A percentile compares a stretch with the other conserved stretches of the same genome.
These are phyloP conservation scores for Collybia mongolica DNA, from an alignment of 768 basidiomycete species.

Conservation along the genomic window DNA sequence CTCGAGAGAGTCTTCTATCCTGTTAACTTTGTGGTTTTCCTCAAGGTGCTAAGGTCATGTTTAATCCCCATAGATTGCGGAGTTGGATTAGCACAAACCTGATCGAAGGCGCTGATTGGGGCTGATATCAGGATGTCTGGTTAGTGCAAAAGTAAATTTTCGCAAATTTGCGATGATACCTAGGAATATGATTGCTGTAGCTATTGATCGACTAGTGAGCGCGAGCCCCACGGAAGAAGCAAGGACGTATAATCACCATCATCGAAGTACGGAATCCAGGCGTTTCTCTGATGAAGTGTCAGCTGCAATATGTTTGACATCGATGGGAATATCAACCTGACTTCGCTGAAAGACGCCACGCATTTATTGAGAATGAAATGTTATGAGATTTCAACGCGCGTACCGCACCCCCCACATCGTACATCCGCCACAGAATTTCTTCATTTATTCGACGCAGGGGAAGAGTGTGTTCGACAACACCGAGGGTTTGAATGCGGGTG, in stretches of 20 bases:
- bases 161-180: constrained; percentile 21
- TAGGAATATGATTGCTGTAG: constrained; percentile 80
- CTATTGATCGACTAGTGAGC: constrained; percentile 28
- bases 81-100: constrained; percentile 39
- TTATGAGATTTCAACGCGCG: constrained; percentile 22
- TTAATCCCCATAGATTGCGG: neutral
- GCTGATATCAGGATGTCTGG: constrained; percentile 30
- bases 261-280: constrained; percentile 84
- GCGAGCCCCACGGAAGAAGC: neutral
- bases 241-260: constrained; percentile 49
- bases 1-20: constrained; percentile 79
- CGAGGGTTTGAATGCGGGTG: constrained; percentile 78
- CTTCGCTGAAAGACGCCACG: constrained; percentile 40
- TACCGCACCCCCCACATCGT: constrained; percentile 82
- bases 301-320: neutral
- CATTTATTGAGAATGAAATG: too few relatives aligned
- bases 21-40: constrained; percentile 73
- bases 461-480: constrained; percentile 74
- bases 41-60: constrained; percentile 59
- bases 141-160: neutral
- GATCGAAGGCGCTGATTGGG: constrained; percentile 84
- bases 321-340: constrained; percentile 41
- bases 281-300: constrained; percentile 50
- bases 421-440: constrained; percentile 72
- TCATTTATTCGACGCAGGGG: constrained; percentile 57